Evolutionary conservation across 306 rosid genomes (phyloP), one percentile per base, ranked within the genome.

Genomic region (Dryas octopetala): DNA sequence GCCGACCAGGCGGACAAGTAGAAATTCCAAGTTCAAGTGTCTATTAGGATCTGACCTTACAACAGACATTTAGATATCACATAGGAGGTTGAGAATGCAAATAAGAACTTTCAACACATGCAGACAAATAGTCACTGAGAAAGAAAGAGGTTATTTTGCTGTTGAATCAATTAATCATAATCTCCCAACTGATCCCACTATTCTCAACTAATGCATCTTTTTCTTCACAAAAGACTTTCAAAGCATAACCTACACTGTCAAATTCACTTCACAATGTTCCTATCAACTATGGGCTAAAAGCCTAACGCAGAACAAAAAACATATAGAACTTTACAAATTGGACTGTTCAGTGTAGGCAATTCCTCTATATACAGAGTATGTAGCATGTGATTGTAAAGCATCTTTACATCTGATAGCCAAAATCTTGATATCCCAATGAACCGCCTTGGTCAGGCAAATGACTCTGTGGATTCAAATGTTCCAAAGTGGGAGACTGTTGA

Each of bases 401-500:
- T 64, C 13, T 79, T 76, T 77, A 86, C 81, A 74, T 77, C 9
- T 50, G 89, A 70, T 74, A 85, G 50, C 74, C 70, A n/a, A 70
- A 85, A 70, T 55, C 74, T 19, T 74, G 86, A 38, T 69, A 80
- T 53, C 74, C 76, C 2, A 62, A 32, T 32, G 79, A 28, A 59
- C 52, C 68, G 43, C 65, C 76, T 50, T 77, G 81, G 68, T 68
- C 83, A 66, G 68, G 81, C 68, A 59, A 32, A 47, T 70, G 81
- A 40, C 62, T 28, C 6, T 68, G 50, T 11, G 53, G 73, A 66
- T 28, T 48, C 12, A 71, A 57, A 32, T 76, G 89, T 68, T 82
- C 88, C 76, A 81, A 26, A 12, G 38, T 32, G 38, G 76, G 89
- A 4, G 78, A 7, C 66, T 79, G 87, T 62, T 81, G 91, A 68